Evolutionary conservation across 176 grass and related monocot species (phyloP), one percentile per base, ranked within the genome.

Genomic region (Bothriochloa decipiens): DNA sequence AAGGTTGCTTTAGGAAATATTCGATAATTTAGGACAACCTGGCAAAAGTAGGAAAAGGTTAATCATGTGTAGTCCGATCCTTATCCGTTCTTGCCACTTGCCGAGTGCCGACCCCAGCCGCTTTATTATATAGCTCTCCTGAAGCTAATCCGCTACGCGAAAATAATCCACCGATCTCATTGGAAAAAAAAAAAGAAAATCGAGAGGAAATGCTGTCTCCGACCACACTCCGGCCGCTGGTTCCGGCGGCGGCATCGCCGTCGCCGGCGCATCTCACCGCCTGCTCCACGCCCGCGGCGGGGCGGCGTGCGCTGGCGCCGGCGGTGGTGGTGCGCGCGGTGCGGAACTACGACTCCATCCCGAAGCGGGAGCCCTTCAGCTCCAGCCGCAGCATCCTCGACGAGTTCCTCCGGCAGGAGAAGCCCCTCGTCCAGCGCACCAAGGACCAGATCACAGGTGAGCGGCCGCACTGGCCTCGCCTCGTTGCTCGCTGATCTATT

Each of bases 311-410:
- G 33, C 41, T 64, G 81, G 58, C n/a, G n/a, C n/a, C 47, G 23
- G 42, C 27, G 29, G 72, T 43, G 77, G 72, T 60, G 77, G 89
- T 70, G 16, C 86, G 87, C 64, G 78, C 79, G 35, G 87, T 77
- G 81, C 83, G 96, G 85, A 88, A 89, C 76, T 80, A 92, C 65
- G 85, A 75, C 77, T 89, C 93, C 22, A 89, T 98, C 85, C 96
- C 93, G 8, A 98, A 94, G 85, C 64, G 88, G 79, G 88, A 89
- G 83, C 87, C 96, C 62, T 94, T 98, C 79, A 88, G 70, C 77
- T 82, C 87, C 70, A 86, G 81, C 78, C 95, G 92, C 67, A 93
- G 88, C 80, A 77, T 92, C 61, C 85, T 92, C 67, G 83, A 90
- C 35, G 72, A 79, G 70, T 89, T 87, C 80, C 74, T 88, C 55